These are phyloP conservation scores for Tagetes patula DNA, from an alignment of 129 eudicot genomes.

Conservation along the genomic window DNA sequence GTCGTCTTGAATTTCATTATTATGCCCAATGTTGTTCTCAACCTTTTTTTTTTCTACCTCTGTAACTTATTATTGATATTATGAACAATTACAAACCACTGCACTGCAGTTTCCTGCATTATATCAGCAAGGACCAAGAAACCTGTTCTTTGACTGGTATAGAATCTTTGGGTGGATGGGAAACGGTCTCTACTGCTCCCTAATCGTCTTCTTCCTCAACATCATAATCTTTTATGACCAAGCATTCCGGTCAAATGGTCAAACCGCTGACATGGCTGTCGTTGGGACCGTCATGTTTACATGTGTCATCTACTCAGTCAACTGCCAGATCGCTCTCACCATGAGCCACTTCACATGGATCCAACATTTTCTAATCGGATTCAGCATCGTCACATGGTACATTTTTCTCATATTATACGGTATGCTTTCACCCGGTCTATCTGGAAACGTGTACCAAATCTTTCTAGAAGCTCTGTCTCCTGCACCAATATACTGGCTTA, in stretches of 20 bases:
- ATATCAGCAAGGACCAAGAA: constrained; percentile 95
- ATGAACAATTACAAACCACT: constrained; percentile 11
- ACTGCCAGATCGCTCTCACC: constrained; percentile 88
- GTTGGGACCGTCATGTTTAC: constrained; percentile 96
- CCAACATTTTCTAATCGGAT: constrained; percentile 80
- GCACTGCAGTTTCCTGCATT: constrained; percentile 86
- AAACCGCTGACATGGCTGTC: constrained; percentile 88
- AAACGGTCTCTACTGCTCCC: constrained; percentile 82
- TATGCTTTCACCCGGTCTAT: constrained; percentile 38
- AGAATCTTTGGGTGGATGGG: constrained; percentile 95
- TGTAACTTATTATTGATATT: background rate
- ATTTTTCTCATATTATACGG: constrained; percentile 66
- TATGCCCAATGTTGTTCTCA: background rate
- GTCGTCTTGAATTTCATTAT: constrained; percentile 11
- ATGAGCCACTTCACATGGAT: constrained; percentile 99
- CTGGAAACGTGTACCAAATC: constrained; percentile 56
- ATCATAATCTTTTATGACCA: constrained; percentile 81
- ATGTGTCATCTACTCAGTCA: constrained; percentile 76
- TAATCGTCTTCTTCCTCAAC: constrained; percentile 77
- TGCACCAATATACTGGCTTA: constrained; percentile 74
- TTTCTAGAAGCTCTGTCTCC: constrained; percentile 74
- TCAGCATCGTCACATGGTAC: constrained; percentile 71
- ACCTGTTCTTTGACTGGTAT: constrained; percentile 90
- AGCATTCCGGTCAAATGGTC: constrained; percentile 74
- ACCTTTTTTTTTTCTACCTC: background rate